Percentiles rank a stretch among this genome's conserved stretches.
phyloP scores from a whole-genome alignment of 1,284 basidiomycete species.

The Ganoderma lingzhi region DNA sequence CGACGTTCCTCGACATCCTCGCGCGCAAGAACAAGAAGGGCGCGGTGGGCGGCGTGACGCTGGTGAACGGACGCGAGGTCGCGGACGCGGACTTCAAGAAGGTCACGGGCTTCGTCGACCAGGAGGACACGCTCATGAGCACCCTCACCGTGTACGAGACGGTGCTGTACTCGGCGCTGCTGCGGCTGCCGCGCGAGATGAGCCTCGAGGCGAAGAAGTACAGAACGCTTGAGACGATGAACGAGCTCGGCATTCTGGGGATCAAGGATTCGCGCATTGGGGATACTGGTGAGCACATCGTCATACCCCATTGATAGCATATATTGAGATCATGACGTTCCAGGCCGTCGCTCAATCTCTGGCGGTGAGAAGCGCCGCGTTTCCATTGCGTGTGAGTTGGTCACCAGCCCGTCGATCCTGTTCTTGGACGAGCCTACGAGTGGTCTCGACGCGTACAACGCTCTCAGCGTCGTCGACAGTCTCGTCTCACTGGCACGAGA shows the following conservation, averaged over 20 bases:
- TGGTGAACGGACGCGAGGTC: slow-evolving; percentile 89
- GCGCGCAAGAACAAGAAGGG: slow-evolving; percentile 91
- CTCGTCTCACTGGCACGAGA: slow-evolving; percentile 86
- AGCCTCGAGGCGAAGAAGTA: slow-evolving; percentile 93
- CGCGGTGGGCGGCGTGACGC: slow-evolving; percentile 73
- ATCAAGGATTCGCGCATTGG: slow-evolving; percentile 94
- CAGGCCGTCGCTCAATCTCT: slow-evolving; percentile 86
- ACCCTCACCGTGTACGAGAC: slow-evolving; percentile 99
- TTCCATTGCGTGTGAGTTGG: slow-evolving; percentile 97
- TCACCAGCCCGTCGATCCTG: slow-evolving; percentile 94
- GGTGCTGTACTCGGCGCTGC: slow-evolving; percentile 90
- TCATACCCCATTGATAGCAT: neutral
- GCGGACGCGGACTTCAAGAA: slow-evolving; percentile 81
- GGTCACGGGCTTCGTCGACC: slow-evolving; percentile 95
- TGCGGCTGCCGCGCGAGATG: slow-evolving; percentile 95
- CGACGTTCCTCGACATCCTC: slow-evolving; percentile 95
- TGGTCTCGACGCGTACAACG: slow-evolving; percentile 95
- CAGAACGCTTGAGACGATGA: slow-evolving; percentile 94
- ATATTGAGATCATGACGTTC: neutral
- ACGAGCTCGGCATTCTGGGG: slow-evolving; percentile 91
- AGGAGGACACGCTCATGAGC: slow-evolving; percentile 96
- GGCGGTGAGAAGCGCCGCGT: slow-evolving; percentile 97
- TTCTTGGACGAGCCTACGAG: slow-evolving; percentile 98
- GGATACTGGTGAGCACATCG: slow-evolving; percentile 66
- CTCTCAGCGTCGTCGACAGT: slow-evolving; percentile 92